phyloP scores from a whole-genome alignment of 129 eudicot species.

The Apium graveolens region DNA sequence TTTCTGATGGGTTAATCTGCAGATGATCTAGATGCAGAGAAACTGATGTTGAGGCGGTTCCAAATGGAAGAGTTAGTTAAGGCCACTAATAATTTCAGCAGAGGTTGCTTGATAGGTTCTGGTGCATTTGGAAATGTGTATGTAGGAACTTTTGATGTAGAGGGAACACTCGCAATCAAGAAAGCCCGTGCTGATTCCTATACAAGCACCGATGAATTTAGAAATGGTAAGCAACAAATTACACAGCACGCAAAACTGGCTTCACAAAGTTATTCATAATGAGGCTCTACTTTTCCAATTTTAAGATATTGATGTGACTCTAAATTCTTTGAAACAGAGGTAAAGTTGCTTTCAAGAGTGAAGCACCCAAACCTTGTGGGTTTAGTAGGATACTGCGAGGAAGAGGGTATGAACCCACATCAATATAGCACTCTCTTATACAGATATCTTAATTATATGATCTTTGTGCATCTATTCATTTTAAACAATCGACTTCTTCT shows the following conservation, averaged over 20 bases:
- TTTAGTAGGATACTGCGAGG: conserved; percentile 65
- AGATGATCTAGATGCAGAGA: conserved; percentile 51
- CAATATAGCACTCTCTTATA: neutral
- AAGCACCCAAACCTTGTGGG: conserved; percentile 67
- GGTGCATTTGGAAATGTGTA: conserved; percentile 74
- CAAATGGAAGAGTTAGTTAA: conserved; percentile 47
- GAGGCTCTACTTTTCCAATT: neutral
- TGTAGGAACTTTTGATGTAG: conserved; percentile 42
- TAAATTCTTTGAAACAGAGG: conserved; percentile 40
- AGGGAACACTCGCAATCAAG: conserved; percentile 61
- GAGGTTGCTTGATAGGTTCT: conserved; percentile 45
- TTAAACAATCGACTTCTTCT: neutral
- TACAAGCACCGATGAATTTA: conserved; percentile 53
- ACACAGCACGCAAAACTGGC: neutral
- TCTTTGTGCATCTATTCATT: neutral
- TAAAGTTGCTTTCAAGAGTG: conserved; percentile 67
- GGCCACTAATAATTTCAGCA: conserved; percentile 60
- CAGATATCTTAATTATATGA: neutral
- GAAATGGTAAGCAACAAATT: conserved; percentile 42
- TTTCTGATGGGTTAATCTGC: neutral
- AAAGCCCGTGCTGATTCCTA: conserved; percentile 47
- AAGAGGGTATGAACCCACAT: conserved; percentile 34
- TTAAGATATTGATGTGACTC: neutral
- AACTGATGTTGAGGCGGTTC: conserved; percentile 45
- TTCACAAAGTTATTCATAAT: neutral